Base-by-base conservation (phyloP, 2,329 filamentous ascomycete species). In the Rhinocladiella mackenziei region DNA sequence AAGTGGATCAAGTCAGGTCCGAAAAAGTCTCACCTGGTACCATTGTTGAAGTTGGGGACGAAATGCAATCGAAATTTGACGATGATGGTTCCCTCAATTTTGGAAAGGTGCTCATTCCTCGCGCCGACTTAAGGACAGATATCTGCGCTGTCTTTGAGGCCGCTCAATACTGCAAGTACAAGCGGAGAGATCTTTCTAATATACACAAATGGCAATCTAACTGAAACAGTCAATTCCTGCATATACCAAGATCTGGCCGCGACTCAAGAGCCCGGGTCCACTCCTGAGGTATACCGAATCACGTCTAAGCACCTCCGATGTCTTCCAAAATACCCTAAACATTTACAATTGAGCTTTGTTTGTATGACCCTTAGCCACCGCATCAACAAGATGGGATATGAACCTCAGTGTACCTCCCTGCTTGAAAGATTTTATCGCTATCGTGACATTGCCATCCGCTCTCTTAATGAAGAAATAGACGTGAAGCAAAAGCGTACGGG, bases 161-260 rank as follows among this genome's bases (percentile, higher is more conserved):
- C n/a, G n/a, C n/a, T n/a, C n/a, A n/a, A n/a, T n/a, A n/a, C n/a
- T n/a, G n/a, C n/a, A n/a, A n/a, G n/a, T n/a, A n/a, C n/a, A n/a
- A n/a, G n/a, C n/a, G 43, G 94, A 89, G 67, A 63, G n/a, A n/a
- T n/a, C n/a, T n/a, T n/a, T n/a, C n/a, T n/a, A n/a, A n/a, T n/a
- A n/a, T n/a, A n/a, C n/a, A n/a, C n/a, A n/a, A n/a, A n/a, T n/a
- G n/a, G n/a, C n/a, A n/a, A n/a, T n/a, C n/a, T n/a, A n/a, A n/a
- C n/a, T n/a, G 23, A 26, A 7, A 26, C 11, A 30, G 28, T n/a
- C n/a, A 30, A 30, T 30, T n/a, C 57, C 13, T 58, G 58, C 43
- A 61, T 65, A 29, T 63, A 61, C 39, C 58, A 57, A n/a, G 44
- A 60, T 45, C 9, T 64, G 15, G 11, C 55, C 6, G 39, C 47